A percentile compares a stretch with the other conserved stretches of the same genome.
These are phyloP conservation scores for Lactarius psammicola DNA, from an alignment of 768 basidiomycete genomes.

Conservation along the genomic window DNA sequence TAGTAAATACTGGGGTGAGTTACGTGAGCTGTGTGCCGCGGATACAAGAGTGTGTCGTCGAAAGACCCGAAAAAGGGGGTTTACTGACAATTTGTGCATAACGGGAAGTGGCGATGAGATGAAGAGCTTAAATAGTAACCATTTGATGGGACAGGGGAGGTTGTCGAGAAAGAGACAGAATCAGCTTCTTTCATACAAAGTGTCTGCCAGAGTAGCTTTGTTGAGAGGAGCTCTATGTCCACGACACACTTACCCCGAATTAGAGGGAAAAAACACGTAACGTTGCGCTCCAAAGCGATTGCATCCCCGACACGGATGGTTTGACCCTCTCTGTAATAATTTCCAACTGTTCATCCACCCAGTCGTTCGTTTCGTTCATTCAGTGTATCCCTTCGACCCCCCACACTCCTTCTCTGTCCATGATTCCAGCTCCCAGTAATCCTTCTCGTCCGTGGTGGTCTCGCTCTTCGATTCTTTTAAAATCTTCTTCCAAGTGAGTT, in stretches of 20 bases:
- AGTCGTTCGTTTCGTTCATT: not conserved
- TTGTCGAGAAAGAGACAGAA: slow-evolving; percentile 1
- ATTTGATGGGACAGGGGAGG: not conserved
- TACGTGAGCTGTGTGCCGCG: not conserved
- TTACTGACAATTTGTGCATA: not conserved
- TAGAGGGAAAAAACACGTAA: not conserved
- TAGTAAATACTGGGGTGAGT: slow-evolving; percentile 18
- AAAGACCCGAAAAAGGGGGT: not conserved
- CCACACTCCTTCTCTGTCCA: slow-evolving; percentile 25
- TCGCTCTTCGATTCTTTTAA: slow-evolving; percentile 35
- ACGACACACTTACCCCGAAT: not conserved
- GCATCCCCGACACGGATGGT: not conserved
- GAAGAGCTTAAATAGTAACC: not conserved
- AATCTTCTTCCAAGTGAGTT: slow-evolving; percentile 26
- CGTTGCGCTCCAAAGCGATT: not conserved
- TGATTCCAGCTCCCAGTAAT: slow-evolving; percentile 23
- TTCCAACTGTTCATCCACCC: not conserved
- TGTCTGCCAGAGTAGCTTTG: not conserved
- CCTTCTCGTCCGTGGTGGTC: slow-evolving; percentile 38
- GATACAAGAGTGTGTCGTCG: no score
- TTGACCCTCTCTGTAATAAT: not conserved
- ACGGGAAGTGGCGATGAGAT: not conserved
- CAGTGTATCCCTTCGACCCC: not conserved
- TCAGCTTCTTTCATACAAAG: not conserved
- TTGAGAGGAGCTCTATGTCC: not conserved